Base-by-base conservation (phyloP, 2,329 filamentous ascomycete genomes). In the Scolecobasidium constrictum region DNA sequence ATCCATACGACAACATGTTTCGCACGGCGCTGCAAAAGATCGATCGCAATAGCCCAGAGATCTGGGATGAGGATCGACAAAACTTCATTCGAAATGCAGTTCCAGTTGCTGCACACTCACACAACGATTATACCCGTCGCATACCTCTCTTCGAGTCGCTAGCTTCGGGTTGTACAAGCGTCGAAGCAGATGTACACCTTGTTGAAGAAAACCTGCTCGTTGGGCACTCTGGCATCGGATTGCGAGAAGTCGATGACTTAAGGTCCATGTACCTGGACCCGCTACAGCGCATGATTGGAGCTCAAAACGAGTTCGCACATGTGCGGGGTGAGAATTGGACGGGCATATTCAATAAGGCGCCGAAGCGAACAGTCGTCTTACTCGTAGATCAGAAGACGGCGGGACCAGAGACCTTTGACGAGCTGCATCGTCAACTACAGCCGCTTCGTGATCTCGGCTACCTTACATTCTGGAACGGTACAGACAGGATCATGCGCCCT, bases 51-150 rank as follows among this genome's bases (percentile, higher is more conserved):
- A n/a, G n/a, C n/a, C n/a, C n/a, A n/a, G n/a, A n/a, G n/a, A n/a
- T n/a, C n/a, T n/a, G n/a, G n/a, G n/a, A n/a, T n/a, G n/a, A n/a
- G n/a, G n/a, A n/a, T n/a, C n/a, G n/a, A n/a, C n/a, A n/a, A n/a
- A n/a, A n/a, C n/a, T n/a, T n/a, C n/a, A n/a, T n/a, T n/a, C n/a
- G n/a, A n/a, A n/a, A n/a, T n/a, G n/a, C n/a, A n/a, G n/a, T n/a
- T n/a, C n/a, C n/a, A n/a, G n/a, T n/a, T n/a, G n/a, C n/a, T n/a
- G n/a, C n/a, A n/a, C 72, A 75, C 49, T 74, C 71, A 3, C 73
- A 77, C 50, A 77, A 76, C 50, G 73, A 77, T 53, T 75, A 77
- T 54, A 74, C 69, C 71, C 69, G 71, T 5, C 61, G 59, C 2
- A 61, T 72, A 1, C 73, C 73, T 1, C 60, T 77, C 0, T 73